Conservation (phyloP, 805 yeast species). For the Ogataea haglerorum region DNA sequence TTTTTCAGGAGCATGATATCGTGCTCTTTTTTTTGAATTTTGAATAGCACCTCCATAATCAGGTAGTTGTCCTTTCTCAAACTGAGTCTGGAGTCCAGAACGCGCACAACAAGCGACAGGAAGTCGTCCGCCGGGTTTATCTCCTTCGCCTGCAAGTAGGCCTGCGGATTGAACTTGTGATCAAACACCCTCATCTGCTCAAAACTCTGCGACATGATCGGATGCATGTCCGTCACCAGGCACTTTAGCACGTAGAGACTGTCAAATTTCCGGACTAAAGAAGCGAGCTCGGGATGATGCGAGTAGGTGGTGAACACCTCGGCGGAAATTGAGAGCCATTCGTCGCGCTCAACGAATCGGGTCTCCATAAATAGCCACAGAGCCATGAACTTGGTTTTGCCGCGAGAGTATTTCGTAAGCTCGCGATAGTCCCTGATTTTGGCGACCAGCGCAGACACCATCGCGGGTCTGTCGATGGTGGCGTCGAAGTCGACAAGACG, state of each 20-base stretch:
- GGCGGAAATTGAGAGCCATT: slow-evolving; percentile 3
- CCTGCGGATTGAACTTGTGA: slow-evolving; percentile 2
- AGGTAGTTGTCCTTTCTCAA: slow-evolving; percentile 11
- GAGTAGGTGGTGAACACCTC: slow-evolving; percentile 14
- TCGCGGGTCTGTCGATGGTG: not conserved
- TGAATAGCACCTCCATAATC: slow-evolving; percentile 6
- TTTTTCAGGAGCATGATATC: slow-evolving; percentile 11
- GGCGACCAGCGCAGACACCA: slow-evolving; percentile 1
- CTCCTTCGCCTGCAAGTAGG: not conserved
- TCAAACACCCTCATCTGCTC: not conserved
- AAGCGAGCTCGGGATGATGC: not conserved
- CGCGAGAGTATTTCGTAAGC: slow-evolving; percentile 11
- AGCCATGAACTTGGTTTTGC: slow-evolving; percentile 17
- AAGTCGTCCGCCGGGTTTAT: not conserved
- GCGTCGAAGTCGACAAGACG: slow-evolving; percentile 1
- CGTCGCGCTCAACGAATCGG: slow-evolving; percentile 7
- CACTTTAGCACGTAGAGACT: slow-evolving; percentile 15
- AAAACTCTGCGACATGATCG: slow-evolving; percentile 7
- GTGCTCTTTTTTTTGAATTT: slow-evolving; percentile 7
- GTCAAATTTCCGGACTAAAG: slow-evolving; percentile 10
- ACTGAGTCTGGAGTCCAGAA: slow-evolving; percentile 9
- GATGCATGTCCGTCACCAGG: slow-evolving; percentile 13
- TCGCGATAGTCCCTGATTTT: slow-evolving; percentile 11
- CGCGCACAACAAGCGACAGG: slow-evolving; percentile 4
- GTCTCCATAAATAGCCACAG: slow-evolving; percentile 14